Base-by-base conservation (phyloP, 2,329 filamentous ascomycete species). In the Epichloe sp. region DNA sequence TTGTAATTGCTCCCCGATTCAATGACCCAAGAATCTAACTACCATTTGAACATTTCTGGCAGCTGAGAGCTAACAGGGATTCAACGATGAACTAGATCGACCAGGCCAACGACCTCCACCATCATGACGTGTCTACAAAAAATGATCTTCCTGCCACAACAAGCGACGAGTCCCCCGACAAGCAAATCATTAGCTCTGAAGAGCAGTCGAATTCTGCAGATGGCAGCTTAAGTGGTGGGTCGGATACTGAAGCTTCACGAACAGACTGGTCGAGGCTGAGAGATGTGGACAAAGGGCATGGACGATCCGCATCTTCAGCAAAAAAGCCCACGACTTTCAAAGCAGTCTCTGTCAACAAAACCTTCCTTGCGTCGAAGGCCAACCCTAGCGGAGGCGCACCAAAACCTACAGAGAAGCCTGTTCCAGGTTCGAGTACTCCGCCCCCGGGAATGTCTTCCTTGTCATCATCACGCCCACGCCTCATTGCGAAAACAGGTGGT, bases 281-380 rank as follows among this genome's bases (percentile, higher is more conserved):
- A 54, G 75, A 78, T 63, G 78, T 73, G 53, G 74, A 77, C 52
- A 80, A 77, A 59, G 73, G 75, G 47, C 79, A 87, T 63, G 69
- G 70, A 54, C 80, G 79, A 53, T 72, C 72, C 8, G 71, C 74
- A 56, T 76, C 83, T 55, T 62, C 82, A 3, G 72, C 82, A 55
- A 89, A 86, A 86, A 91, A 88, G 67, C 82, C 83, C 19, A 71
- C 82, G 17, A 83, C 82, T 12, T 93, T 94, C 75, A 94, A 93
- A 68, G 80, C 87, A 17, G 85, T 93, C 46, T 90, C 86, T 5
- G 85, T 91, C 58, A 91, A 90, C 58, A 89, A 86, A 68, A 88
- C 80, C 43, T 94, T 91, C 63, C 74, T 93, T 37, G 80, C 79
- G n/a, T 79, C 85, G 54, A 91, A 91, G 66, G 75, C 69, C 44